Conservation (phyloP, 495 filamentous ascomycete species). For the Penicillium flavigenum region DNA sequence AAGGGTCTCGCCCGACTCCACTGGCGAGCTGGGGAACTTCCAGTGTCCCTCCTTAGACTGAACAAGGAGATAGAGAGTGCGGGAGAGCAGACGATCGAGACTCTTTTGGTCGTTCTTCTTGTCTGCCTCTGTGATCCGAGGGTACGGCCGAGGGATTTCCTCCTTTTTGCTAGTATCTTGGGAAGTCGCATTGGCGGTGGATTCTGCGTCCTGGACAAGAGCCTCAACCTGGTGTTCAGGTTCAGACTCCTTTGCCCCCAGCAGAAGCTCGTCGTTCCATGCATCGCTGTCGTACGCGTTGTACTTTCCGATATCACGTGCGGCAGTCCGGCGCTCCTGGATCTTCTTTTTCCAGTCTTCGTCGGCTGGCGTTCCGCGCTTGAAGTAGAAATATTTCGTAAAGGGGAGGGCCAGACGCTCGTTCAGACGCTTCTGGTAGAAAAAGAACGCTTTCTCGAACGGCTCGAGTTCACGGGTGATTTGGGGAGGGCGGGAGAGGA, state of each 20-base stretch:
- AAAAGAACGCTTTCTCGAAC: slow-evolving; percentile 90
- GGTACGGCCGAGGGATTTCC: slow-evolving; percentile 68
- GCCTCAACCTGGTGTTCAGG: slow-evolving; percentile 61
- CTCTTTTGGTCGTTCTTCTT: slow-evolving; percentile 67
- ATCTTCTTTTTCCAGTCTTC: slow-evolving; percentile 89
- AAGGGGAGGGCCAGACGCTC: slow-evolving; percentile 90
- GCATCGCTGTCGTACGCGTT: slow-evolving; percentile 71
- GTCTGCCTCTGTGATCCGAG: slow-evolving; percentile 77
- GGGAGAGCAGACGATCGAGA: slow-evolving; percentile 70
- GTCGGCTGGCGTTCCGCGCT: slow-evolving; percentile 79
- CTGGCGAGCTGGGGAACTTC: slow-evolving; percentile 70
- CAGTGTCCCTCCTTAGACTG: slow-evolving; percentile 65
- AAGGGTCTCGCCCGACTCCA: slow-evolving; percentile 70
- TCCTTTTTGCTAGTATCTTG: slow-evolving; percentile 63
- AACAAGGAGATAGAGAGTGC: slow-evolving; percentile 85
- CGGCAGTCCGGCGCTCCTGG: slow-evolving; percentile 67
- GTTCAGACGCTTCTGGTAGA: slow-evolving; percentile 96
- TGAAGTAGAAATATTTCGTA: slow-evolving; percentile 92
- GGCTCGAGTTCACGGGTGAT: slow-evolving; percentile 79
- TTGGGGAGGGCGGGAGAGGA: slow-evolving; percentile 84
- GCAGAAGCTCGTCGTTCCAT: slow-evolving; percentile 92
- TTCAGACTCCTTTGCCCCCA: slow-evolving; percentile 62
- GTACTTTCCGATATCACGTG: slow-evolving; percentile 84
- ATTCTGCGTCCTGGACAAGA: slow-evolving; percentile 75
- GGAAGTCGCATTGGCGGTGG: slow-evolving; percentile 61